phyloP scores from a whole-genome alignment of 2,329 filamentous ascomycete genomes.

The Scedosporium boydii region DNA sequence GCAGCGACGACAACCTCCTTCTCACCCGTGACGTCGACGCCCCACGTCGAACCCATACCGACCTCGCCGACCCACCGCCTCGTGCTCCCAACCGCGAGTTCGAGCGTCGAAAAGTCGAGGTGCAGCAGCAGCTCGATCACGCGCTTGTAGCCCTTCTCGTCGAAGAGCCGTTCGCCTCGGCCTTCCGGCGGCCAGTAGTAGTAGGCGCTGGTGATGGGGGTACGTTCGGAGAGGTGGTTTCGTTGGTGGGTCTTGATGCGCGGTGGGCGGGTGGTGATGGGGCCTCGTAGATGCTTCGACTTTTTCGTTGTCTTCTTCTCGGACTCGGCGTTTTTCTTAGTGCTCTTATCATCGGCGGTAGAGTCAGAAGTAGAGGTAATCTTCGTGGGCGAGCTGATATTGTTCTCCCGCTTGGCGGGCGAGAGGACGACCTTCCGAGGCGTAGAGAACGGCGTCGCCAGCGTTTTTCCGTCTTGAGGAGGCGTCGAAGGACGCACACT shows the following conservation, averaged over 20 bases:
- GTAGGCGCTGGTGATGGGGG: slow-evolving; percentile 45
- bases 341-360: not conserved
- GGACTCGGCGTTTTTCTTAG: slow-evolving; percentile 22
- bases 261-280: slow-evolving; percentile 54
- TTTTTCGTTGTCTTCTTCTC: slow-evolving; percentile 30
- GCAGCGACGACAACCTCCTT: slow-evolving; percentile 14
- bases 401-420: slow-evolving; percentile 9
- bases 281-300: slow-evolving; percentile 43
- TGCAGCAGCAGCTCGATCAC: slow-evolving; percentile 61
- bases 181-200: slow-evolving; percentile 56
- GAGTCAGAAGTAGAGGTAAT: not conserved
- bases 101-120: slow-evolving; percentile 61
- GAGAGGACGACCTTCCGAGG: slow-evolving; percentile 23
- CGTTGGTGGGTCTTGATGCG: slow-evolving; percentile 50
- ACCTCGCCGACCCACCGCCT: slow-evolving; percentile 62
- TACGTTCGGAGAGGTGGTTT: slow-evolving; percentile 35
- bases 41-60: slow-evolving; percentile 43
- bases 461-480: slow-evolving; percentile 11
- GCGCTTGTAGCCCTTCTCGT: slow-evolving; percentile 56
- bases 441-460: slow-evolving; percentile 14
- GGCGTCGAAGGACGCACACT: not conserved
- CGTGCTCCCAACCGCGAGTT: slow-evolving; percentile 55
- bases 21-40: slow-evolving; percentile 37
- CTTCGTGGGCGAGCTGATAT: not conserved
- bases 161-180: slow-evolving; percentile 54